Evolutionary conservation across 2,329 filamentous ascomycete genomes (phyloP), one percentile per base, ranked within the genome.

Genomic region (Hypoxylon sp.): DNA sequence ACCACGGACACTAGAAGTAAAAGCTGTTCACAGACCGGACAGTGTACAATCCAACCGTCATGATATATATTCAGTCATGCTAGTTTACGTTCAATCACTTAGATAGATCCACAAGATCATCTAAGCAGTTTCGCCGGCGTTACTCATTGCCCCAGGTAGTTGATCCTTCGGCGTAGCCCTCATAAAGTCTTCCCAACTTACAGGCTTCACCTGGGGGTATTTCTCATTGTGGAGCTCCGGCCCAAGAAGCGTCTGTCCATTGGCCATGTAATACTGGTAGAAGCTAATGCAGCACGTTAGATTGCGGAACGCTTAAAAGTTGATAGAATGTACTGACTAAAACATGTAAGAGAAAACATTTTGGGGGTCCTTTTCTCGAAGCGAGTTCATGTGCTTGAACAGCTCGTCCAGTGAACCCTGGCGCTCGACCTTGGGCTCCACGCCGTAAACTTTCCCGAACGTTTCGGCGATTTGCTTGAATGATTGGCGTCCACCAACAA

Each of bases 141-240:
- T 36, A 4, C 5, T 31, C 3, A 26, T 27, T 5, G 47, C 55
- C 5, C 2, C 7, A 7, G 19, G 7, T 0, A 58, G 12, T 11
- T 51, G 32, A 3, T 55, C 51, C 25, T 19, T 29, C 4, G 51
- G 34, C 3, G 35, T 16, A 6, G 15, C 20, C 35, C 23, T 58
- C 7, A 58, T 4, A 11, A 15, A 51, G 8, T 55, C 55, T 19
- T 58, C 55, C 42, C 42, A 58, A 2, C 6, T 46, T 13, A 48
- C 47, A 9, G 54, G 50, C 31, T 57, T 49, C 7, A 60, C 47
- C 29, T 55, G 46, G 3, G 54, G 54, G 36, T 57, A 60, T 16
- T 43, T 47, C 7, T 27, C 20, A 13, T 60, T 60, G 21, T 60
- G 46, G 3, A 40, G 6, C 2, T 57, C 27, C 3, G 54, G 46